Percentiles rank a stretch among this genome's conserved stretches.
Conservation (phyloP, 1,284 basidiomycete species). For the Melampsora americana region DNA sequence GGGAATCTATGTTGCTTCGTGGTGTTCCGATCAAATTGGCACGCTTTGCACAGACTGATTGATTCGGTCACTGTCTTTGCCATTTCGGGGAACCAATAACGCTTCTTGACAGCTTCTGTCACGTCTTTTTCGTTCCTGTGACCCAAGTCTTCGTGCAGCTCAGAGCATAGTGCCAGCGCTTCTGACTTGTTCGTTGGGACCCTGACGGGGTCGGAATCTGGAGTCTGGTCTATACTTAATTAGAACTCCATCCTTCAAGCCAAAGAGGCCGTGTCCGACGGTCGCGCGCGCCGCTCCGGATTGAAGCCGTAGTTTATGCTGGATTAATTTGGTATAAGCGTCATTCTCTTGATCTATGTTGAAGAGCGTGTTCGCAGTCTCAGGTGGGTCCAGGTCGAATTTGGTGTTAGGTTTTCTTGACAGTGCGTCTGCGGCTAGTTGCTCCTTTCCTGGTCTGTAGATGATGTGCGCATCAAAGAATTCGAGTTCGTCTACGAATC, state of each 20-base stretch:
- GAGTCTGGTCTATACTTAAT: too few relatives aligned
- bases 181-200: background rate
- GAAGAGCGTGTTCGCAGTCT: background rate
- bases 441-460: conserved; percentile 11
- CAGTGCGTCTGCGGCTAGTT: conserved; percentile 11
- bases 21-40: background rate
- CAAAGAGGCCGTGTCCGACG: too few relatives aligned
- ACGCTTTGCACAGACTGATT: background rate
- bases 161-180: background rate
- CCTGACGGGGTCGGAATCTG: too few relatives aligned
- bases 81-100: conserved; percentile 1
- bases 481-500: conserved; percentile 17
- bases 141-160: background rate
- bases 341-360: background rate
- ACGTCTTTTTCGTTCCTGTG: conserved; percentile 1
- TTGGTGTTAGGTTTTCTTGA: conserved; percentile 9
- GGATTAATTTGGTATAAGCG: background rate
- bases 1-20: background rate
- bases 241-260: too few relatives aligned
- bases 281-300: too few relatives aligned
- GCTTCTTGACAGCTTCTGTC: background rate
- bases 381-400: background rate
- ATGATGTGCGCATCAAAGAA: conserved; percentile 18
- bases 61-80: background rate
- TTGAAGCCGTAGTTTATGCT: background rate